Evolutionary conservation across 768 basidiomycete species (phyloP).

Genomic region (Tephrocybe sp.): DNA sequence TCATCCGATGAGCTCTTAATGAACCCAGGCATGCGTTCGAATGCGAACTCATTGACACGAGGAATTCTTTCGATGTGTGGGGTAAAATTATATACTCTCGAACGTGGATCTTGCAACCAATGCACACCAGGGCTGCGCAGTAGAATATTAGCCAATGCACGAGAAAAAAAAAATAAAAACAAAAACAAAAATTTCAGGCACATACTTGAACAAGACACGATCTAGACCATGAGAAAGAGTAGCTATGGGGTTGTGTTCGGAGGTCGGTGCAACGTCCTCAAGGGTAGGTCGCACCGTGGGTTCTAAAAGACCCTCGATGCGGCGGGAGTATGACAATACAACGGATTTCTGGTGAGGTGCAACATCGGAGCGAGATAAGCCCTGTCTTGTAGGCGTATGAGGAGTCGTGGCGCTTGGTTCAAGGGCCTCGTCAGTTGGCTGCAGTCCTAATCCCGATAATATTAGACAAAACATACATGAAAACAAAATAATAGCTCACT

Average conservation of each 20-base stretch:
- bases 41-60: slow-evolving; percentile 78
- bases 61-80: slow-evolving; percentile 73
- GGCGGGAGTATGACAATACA: slow-evolving; percentile 22
- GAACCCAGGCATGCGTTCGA: slow-evolving; percentile 72
- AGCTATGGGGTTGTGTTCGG: slow-evolving; percentile 54
- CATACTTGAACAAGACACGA: slow-evolving; percentile 53
- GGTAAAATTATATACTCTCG: slow-evolving; percentile 82
- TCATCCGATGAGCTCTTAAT: slow-evolving; percentile 75
- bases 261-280: slow-evolving; percentile 38
- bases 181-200: neutral
- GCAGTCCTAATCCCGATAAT: neutral
- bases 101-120: slow-evolving; percentile 84
- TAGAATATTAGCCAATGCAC: slow-evolving; percentile 1
- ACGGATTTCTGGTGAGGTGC: neutral
- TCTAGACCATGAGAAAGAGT: slow-evolving; percentile 64
- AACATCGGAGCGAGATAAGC: neutral
- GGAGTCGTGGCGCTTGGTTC: neutral
- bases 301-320: slow-evolving; percentile 33
- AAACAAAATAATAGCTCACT: slow-evolving; percentile 11
- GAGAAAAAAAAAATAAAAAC: neutral
- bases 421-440: neutral
- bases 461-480: neutral
- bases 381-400: neutral
- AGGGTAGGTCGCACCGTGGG: slow-evolving; percentile 14
- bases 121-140: slow-evolving; percentile 76